Evolutionary conservation across 805 yeast species (phyloP).

Genomic region (Kodamaea kaohsiungensis): DNA sequence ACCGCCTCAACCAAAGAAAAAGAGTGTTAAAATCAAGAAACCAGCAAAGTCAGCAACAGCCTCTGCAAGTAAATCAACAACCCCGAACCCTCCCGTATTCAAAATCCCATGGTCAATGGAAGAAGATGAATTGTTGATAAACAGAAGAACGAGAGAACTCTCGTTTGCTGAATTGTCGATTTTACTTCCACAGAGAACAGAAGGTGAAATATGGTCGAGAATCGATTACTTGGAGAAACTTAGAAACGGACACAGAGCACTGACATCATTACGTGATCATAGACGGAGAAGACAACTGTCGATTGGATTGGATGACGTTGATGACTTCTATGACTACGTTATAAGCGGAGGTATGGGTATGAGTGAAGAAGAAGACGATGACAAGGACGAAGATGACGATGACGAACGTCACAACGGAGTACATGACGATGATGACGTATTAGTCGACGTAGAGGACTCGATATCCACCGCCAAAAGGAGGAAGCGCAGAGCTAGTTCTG

Average conservation of each 20-base stretch:
- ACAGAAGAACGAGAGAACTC: constrained; percentile 57
- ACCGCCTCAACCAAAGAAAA: constrained; percentile 1
- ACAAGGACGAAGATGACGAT: constrained; percentile 31
- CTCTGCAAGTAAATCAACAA: constrained; percentile 2
- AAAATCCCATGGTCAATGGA: constrained; percentile 55
- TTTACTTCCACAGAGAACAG: constrained; percentile 70
- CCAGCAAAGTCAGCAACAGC: not conserved
- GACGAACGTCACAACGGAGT: constrained; percentile 12
- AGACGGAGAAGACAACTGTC: constrained; percentile 39
- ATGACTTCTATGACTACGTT: constrained; percentile 43
- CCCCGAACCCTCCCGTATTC: constrained; percentile 20
- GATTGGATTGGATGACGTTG: constrained; percentile 44
- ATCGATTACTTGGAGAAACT: constrained; percentile 48
- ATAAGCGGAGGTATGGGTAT: constrained; percentile 39
- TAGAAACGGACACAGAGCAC: constrained; percentile 32
- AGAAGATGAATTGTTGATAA: constrained; percentile 68
- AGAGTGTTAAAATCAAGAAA: constrained; percentile 8
- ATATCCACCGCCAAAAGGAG: constrained; percentile 27
- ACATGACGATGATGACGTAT: constrained; percentile 31
- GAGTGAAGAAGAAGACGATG: constrained; percentile 35
- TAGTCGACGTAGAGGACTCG: constrained; percentile 39
- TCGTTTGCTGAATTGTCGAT: constrained; percentile 73
- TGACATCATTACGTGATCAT: constrained; percentile 26
- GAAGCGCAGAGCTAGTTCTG: constrained; percentile 43
- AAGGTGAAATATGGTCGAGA: constrained; percentile 69